Conservation (phyloP, 352 stramenopile species). For the Phytophthora citrophthora region DNA sequence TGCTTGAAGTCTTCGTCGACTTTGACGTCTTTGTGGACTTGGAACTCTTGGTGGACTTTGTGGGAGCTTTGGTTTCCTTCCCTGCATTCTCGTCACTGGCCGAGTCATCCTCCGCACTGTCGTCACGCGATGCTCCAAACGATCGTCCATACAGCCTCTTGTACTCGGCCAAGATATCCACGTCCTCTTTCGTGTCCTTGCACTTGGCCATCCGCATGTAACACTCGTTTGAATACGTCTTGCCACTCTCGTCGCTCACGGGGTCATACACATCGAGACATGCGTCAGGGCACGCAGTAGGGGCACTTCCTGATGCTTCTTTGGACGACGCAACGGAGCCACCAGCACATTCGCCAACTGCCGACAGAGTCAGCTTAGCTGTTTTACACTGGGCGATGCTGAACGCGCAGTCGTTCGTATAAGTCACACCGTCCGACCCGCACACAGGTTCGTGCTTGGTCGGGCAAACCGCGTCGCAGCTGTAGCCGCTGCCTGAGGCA, state of each 20-base stretch:
- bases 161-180: slow-evolving; percentile 16
- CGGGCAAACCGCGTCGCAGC: slow-evolving; percentile 32
- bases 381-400: slow-evolving; percentile 28
- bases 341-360: slow-evolving; percentile 21
- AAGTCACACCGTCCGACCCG: slow-evolving; percentile 41
- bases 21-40: slow-evolving; percentile 22
- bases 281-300: slow-evolving; percentile 29
- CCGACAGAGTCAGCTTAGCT: slow-evolving; percentile 8
- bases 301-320: slow-evolving; percentile 6
- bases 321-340: slow-evolving; percentile 12
- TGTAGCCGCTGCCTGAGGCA: slow-evolving; percentile 17
- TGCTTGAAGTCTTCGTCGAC: slow-evolving; percentile 14
- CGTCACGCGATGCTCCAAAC: slow-evolving; percentile 17
- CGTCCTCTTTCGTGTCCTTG: slow-evolving; percentile 32
- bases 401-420: slow-evolving; percentile 28
- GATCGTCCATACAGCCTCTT: slow-evolving; percentile 25
- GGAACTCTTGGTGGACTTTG: slow-evolving; percentile 8
- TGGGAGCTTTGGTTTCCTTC: slow-evolving; percentile 1
- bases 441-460: slow-evolving; percentile 36
- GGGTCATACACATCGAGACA: slow-evolving; percentile 49
- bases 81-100: slow-evolving; percentile 4
- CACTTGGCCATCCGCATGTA: slow-evolving; percentile 46
- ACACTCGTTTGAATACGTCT: slow-evolving; percentile 48
- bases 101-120: slow-evolving; percentile 12
- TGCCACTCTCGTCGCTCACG: slow-evolving; percentile 41